Evolutionary conservation across 2,329 filamentous ascomycete species (phyloP).

Genomic region (Boeremia exigua): DNA sequence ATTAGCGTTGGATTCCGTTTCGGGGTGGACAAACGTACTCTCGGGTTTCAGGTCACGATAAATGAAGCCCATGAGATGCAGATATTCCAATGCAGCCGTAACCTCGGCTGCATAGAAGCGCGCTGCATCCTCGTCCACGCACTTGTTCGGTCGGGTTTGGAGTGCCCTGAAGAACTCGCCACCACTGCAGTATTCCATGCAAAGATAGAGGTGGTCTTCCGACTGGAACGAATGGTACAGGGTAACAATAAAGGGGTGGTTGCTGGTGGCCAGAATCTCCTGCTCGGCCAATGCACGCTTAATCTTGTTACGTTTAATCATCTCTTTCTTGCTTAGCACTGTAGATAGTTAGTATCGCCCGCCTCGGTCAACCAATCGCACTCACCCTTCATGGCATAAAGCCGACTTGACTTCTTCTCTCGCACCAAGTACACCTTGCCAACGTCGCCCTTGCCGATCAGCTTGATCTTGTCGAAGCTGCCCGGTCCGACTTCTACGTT

Average conservation of each 20-base stretch:
- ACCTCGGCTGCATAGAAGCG: conserved; percentile 98
- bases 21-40: conserved; percentile 64
- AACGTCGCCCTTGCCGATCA: conserved; percentile 98
- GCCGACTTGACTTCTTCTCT: conserved; percentile 93
- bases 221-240: conserved; percentile 99
- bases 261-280: conserved; percentile 97
- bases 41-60: conserved; percentile 98
- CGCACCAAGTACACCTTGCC: conserved; percentile 97
- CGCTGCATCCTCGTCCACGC: conserved; percentile 94
- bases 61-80: conserved; percentile 99
- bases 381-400: conserved; percentile 98
- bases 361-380: conserved; percentile 11
- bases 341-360: conserved; percentile 35
- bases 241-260: conserved; percentile 98
- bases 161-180: conserved; percentile 98
- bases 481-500: conserved; percentile 94
- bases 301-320: conserved; percentile 99
- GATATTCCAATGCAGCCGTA: conserved; percentile 92
- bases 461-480: conserved; percentile 99
- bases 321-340: conserved; percentile 99
- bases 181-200: conserved; percentile 99
- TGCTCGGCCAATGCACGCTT: conserved; percentile 97
- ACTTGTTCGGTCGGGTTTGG: conserved; percentile 96
- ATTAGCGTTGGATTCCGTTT: conserved; percentile 45
- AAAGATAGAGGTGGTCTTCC: conserved; percentile 97